Evolutionary conservation across 352 stramenopile genomes (phyloP).

Genomic region (Pythium dissotocum): DNA sequence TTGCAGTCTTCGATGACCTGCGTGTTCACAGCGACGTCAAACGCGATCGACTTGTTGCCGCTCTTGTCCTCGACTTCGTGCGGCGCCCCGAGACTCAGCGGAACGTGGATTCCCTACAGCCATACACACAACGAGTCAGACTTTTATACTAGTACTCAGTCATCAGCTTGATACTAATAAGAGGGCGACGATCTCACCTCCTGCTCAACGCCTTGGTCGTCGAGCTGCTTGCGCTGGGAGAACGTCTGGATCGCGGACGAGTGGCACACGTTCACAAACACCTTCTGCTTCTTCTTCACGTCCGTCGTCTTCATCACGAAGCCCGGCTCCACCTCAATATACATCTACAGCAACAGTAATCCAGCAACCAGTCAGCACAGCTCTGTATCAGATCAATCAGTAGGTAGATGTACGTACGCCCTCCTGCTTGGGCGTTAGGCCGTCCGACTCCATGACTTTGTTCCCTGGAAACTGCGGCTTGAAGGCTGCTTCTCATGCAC

Average conservation of each 20-base stretch:
- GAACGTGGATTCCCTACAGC: slow-evolving; percentile 69
- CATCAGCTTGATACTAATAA: not conserved
- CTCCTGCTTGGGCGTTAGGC: slow-evolving; percentile 54
- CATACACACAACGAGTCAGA: not conserved
- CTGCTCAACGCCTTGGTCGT: slow-evolving; percentile 74
- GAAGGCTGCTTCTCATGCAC: slow-evolving; percentile 36
- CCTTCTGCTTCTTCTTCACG: slow-evolving; percentile 63
- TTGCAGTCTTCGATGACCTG: slow-evolving; percentile 72
- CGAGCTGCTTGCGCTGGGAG: slow-evolving; percentile 76
- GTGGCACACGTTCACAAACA: slow-evolving; percentile 81
- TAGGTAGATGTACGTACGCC: slow-evolving; percentile 37
- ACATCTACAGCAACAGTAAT: slow-evolving; percentile 36
- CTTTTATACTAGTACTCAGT: not conserved
- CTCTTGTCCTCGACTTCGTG: slow-evolving; percentile 82
- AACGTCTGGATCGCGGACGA: slow-evolving; percentile 74
- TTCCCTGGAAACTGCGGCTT: slow-evolving; percentile 67
- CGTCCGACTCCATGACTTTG: slow-evolving; percentile 67
- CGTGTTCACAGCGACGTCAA: slow-evolving; percentile 80
- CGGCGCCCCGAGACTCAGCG: slow-evolving; percentile 63
- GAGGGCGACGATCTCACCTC: slow-evolving; percentile 34
- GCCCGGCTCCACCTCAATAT: slow-evolving; percentile 73
- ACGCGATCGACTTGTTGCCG: slow-evolving; percentile 54
- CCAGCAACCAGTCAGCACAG: not conserved
- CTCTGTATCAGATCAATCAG: not conserved
- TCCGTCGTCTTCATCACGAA: slow-evolving; percentile 83